Evolutionary conservation across 2,329 filamentous ascomycete genomes (phyloP).

Genomic region (Microdochium nivale): DNA sequence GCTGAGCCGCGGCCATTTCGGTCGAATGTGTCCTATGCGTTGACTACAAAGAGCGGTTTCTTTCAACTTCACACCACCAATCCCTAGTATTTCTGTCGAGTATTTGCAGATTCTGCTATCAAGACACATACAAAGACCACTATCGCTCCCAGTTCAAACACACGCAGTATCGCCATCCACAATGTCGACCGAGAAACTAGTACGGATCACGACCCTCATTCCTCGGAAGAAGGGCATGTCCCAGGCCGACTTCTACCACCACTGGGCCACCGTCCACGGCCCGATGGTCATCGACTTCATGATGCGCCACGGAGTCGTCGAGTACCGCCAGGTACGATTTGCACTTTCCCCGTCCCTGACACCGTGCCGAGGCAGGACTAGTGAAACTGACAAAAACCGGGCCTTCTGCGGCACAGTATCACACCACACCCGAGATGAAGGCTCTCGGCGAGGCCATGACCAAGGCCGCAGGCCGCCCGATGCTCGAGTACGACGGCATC

Average conservation of each 20-base stretch:
- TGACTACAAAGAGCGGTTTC: too few species aligned
- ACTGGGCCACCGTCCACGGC: constrained; percentile 10
- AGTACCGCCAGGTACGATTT: constrained; percentile 4
- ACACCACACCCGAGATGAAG: constrained; percentile 6
- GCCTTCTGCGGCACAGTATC: constrained; percentile 1
- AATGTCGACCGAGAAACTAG: constrained; percentile 9
- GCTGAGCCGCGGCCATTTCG: too few species aligned
- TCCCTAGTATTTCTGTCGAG: too few species aligned
- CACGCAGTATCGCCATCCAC: too few species aligned
- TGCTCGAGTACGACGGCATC: constrained; percentile 5
- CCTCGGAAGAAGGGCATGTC: constrained; percentile 8
- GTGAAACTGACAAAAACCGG: not conserved
- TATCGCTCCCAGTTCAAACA: too few species aligned
- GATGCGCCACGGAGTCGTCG: constrained; percentile 8
- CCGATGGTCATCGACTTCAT: constrained; percentile 11
- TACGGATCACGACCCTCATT: constrained; percentile 10
- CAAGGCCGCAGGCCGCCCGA: constrained; percentile 5
- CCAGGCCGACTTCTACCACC: constrained; percentile 9
- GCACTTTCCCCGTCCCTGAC: not conserved
- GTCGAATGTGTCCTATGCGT: too few species aligned
- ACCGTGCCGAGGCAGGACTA: not conserved
- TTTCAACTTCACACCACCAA: too few species aligned
- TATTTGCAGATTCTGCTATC: too few species aligned
- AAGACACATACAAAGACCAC: too few species aligned
- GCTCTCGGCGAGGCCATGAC: constrained; percentile 6